Evolutionary conservation across 2,329 filamentous ascomycete species (phyloP).

Genomic region (Drechslera avenae): DNA sequence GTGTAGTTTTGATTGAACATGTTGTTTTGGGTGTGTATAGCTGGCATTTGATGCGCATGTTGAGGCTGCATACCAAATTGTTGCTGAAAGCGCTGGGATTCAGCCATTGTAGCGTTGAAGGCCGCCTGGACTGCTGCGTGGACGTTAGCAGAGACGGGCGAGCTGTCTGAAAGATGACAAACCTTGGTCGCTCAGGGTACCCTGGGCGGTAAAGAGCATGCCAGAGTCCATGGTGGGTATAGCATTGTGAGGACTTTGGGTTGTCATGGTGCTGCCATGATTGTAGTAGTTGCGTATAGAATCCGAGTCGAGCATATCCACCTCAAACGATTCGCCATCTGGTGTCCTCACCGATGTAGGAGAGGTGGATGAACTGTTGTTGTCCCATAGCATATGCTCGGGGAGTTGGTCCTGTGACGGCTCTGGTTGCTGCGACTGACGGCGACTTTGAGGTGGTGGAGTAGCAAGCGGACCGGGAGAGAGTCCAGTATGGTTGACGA

Average conservation of each 20-base stretch:
- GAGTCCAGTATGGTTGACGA: conserved; percentile 41
- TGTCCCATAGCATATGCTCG: conserved; percentile 41
- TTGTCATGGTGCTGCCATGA: conserved; percentile 30
- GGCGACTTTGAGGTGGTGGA: conserved; percentile 40
- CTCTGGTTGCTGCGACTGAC: conserved; percentile 39
- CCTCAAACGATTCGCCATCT: conserved; percentile 41
- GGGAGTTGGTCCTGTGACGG: conserved; percentile 33
- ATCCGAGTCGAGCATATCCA: conserved; percentile 41
- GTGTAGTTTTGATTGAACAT: conserved; percentile 31
- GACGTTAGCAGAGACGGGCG: conserved; percentile 17
- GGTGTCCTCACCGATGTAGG: conserved; percentile 45
- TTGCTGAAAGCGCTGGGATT: conserved; percentile 27
- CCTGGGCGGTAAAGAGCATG: conserved; percentile 31
- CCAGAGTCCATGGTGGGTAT: conserved; percentile 28
- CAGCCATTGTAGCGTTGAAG: conserved; percentile 27
- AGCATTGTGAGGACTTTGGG: conserved; percentile 31
- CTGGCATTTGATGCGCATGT: conserved; percentile 23
- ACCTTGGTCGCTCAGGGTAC: conserved; percentile 30
- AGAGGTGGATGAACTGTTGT: conserved; percentile 43
- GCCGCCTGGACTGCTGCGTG: conserved; percentile 33
- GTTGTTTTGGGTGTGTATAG: conserved; percentile 24
- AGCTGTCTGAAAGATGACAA: conserved; percentile 8
- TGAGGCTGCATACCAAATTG: conserved; percentile 25
- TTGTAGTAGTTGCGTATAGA: conserved; percentile 35
- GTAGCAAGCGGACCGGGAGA: conserved; percentile 44